Evolutionary conservation across 2,329 filamentous ascomycete species (phyloP), one percentile per base, ranked within the genome.

Genomic region (Eurotiales sp.): DNA sequence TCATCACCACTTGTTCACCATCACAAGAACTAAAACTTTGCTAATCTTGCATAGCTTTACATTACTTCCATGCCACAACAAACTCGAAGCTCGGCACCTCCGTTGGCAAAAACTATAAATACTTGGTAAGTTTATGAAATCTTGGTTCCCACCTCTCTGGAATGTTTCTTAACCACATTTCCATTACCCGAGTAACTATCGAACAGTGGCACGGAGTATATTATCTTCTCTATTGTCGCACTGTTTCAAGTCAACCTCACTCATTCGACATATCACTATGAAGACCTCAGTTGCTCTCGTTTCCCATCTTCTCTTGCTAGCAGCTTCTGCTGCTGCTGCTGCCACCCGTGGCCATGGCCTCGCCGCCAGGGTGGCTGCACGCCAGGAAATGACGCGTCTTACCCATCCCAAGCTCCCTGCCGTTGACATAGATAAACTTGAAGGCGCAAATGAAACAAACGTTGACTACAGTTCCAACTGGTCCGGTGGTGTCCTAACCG

Each of bases 381-480:
- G 66, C 29, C 56, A 53, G 17, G 57, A 55, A 8, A 40, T 30
- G 25, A 22, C 30, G 5, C 66, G 59, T 32, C 62, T 62, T 29
- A 63, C 65, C n/a, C 41, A 57, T 15, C 64, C 66, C 1, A 50
- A 61, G 22, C 23, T 44, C 21, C 53, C 55, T 49, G 53, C 47
- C 22, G 7, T 30, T 23, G 30, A 32, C 7, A 11, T 41, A 1
- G 30, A 37, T 15, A 34, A 45, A 12, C 46, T 47, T 21, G 59
- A 44, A 15, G 8, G 59, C 11, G 51, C 52, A 50, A 70, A 70
- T 57, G 71, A 64, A 10, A 64, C 68, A 43, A 61, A 78, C 14
- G 72, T 77, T 22, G 59, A 74, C 25, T 82, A 83, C 69, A 76
- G 70, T 53, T 70, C 67, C 59, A 84, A 83, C 71, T 84, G 81